Conservation (phyloP, 805 yeast genomes). For the Cyberlindnera petersonii region DNA sequence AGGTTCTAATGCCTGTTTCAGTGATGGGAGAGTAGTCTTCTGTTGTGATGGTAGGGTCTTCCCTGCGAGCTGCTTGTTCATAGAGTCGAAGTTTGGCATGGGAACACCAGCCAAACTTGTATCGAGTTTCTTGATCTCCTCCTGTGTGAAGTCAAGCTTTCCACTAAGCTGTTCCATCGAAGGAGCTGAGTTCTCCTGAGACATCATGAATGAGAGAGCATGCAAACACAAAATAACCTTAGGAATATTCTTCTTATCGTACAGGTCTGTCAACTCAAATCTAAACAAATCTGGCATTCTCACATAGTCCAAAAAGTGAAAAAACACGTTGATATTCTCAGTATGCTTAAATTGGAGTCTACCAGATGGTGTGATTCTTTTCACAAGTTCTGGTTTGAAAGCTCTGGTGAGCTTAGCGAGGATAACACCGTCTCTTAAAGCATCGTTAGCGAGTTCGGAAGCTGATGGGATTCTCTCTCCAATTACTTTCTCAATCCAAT, state of each 20-base stretch:
- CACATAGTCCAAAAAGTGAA: constrained; percentile 61
- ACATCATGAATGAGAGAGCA: constrained; percentile 74
- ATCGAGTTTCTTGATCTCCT: constrained; percentile 67
- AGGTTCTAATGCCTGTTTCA: too few species aligned
- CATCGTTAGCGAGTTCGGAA: constrained; percentile 51
- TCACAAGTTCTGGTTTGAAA: constrained; percentile 63
- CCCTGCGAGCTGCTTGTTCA: constrained; percentile 39
- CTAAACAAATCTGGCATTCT: constrained; percentile 83
- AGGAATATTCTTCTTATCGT: constrained; percentile 88
- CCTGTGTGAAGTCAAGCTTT: constrained; percentile 56
- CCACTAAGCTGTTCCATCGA: constrained; percentile 61
- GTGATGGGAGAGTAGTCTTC: constrained; percentile 19
- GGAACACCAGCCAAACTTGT: constrained; percentile 59
- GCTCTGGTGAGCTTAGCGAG: constrained; percentile 74
- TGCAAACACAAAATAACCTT: constrained; percentile 92
- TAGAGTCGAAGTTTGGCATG: constrained; percentile 71
- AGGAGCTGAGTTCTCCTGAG: constrained; percentile 52
- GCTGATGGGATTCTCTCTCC: constrained; percentile 55
- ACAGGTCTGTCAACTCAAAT: constrained; percentile 89
- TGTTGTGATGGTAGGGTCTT: constrained; percentile 22
- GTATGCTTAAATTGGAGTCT: constrained; percentile 84
- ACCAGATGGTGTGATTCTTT: constrained; percentile 50
- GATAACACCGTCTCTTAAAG: constrained; percentile 78
- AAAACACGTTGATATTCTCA: constrained; percentile 85
- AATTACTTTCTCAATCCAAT: constrained; percentile 68